A percentile compares a stretch with the other conserved stretches of the same genome.
These are phyloP conservation scores for Fusarium odoratissimum DNA, from an alignment of 2,329 filamentous ascomycete species.

Conservation along the genomic window DNA sequence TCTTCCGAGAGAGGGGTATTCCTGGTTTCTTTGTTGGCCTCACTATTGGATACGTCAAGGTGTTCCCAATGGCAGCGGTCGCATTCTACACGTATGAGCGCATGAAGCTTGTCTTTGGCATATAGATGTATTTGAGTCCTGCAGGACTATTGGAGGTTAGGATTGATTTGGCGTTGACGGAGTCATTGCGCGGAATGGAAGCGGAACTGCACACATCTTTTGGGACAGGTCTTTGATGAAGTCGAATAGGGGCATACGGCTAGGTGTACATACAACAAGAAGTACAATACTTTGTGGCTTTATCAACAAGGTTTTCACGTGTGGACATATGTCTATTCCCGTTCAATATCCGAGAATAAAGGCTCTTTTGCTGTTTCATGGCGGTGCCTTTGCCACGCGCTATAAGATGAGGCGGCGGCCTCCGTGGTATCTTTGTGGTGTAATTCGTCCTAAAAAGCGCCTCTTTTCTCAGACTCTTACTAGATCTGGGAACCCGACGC, in stretches of 20 bases:
- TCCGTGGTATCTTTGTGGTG: neutral
- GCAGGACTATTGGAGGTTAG: constrained; percentile 3
- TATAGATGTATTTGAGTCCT: constrained; percentile 56
- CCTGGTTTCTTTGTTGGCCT: constrained; percentile 92
- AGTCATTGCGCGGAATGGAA: constrained; percentile 29
- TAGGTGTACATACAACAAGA: constrained; percentile 24
- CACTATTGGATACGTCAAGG: constrained; percentile 94
- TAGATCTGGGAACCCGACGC: constrained; percentile 13
- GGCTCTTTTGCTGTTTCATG: neutral
- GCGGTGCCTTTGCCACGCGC: constrained; percentile 19
- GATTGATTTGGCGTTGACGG: constrained; percentile 42
- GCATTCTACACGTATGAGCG: constrained; percentile 75
- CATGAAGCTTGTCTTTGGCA: constrained; percentile 72
- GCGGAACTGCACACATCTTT: constrained; percentile 28
- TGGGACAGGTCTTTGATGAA: constrained; percentile 18
- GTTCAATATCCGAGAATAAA: neutral
- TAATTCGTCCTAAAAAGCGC: neutral
- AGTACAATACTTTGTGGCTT: constrained; percentile 1
- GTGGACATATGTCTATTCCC: constrained; percentile 16
- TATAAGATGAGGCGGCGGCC: constrained; percentile 1
- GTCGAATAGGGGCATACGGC: constrained; percentile 11
- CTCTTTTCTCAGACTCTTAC: constrained; percentile 22
- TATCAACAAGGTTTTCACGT: neutral
- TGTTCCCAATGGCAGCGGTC: constrained; percentile 86
- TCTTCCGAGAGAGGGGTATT: constrained; percentile 79